Percentiles rank a stretch among this genome's conserved stretches.
phyloP scores from a whole-genome alignment of 371 early-diverging fungal genomes.

The Capniomyces stellatus region DNA sequence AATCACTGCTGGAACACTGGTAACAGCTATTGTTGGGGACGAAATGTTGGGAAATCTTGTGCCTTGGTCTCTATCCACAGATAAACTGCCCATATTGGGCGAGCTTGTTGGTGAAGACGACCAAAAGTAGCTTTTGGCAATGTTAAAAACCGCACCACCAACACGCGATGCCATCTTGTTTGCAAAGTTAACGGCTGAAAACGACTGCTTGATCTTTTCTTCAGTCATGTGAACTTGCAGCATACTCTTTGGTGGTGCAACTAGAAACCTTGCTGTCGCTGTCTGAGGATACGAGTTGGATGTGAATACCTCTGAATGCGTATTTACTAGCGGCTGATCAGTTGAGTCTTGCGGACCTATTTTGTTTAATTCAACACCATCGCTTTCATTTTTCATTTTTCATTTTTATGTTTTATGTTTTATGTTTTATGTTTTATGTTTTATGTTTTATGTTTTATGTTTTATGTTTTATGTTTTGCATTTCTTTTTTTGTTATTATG shows the following conservation, averaged over 20 bases:
- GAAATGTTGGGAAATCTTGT: no score
- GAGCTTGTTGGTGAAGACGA: constrained; percentile 5
- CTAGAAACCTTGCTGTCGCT: constrained; percentile 16
- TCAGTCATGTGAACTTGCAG: constrained; percentile 15
- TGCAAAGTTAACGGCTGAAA: constrained; percentile 19
- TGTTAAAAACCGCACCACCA: constrained; percentile 18
- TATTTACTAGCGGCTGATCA: not conserved
- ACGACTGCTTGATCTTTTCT: constrained; percentile 12
- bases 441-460: no score
- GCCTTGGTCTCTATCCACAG: not conserved
- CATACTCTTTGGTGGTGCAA: constrained; percentile 13
- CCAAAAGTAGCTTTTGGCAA: constrained; percentile 20
- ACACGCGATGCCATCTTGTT: constrained; percentile 18
- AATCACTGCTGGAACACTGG: constrained; percentile 14
- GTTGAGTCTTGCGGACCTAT: not conserved
- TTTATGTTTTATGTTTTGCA: no score
- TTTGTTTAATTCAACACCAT: no score
- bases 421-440: not conserved
- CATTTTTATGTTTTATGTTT: no score
- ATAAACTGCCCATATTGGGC: not conserved
- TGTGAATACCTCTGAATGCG: not conserved
- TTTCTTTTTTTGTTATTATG: no score
- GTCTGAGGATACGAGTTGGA: not conserved
- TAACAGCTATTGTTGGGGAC: constrained; percentile 2
- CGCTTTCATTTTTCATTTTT: no score